Evolutionary conservation across 2,329 filamentous ascomycete genomes (phyloP), one percentile per base, ranked within the genome.

Genomic region (Aspergillus fructus): DNA sequence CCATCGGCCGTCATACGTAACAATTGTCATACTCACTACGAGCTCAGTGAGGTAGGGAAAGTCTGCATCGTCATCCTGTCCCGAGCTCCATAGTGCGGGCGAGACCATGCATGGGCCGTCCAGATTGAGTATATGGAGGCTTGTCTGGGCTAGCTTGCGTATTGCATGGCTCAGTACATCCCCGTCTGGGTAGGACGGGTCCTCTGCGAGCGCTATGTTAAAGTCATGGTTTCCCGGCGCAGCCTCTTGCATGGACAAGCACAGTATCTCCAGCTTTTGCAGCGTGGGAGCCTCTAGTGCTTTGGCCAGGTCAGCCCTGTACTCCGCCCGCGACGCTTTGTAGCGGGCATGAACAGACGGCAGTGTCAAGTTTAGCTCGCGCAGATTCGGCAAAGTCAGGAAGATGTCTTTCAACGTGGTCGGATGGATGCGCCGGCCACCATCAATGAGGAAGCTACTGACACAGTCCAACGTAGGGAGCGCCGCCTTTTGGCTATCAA

Each of bases 1-100:
- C 51, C 51, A 54, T 3, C 43, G 51, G 37, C 42, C 51, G 34
- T 54, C 51, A 15, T 54, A 54, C n/a, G 51, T 54, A 15, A 24
- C 15, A 3, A 24, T 17, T 2, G 43, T 12, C 6, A 48, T 40
- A 2, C 15, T 8, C 8, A 48, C 21, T 2, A n/a, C 30, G 3
- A 47, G 3, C 1, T 11, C 40, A 12, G 8, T 4, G 1, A 54
- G n/a, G 19, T 40, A 24, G 1, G 43, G 43, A 23, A 54, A 54
- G 5, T 6, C 17, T 17, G 13, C 3, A 17, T 48, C 15, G 4
- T 13, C n/a, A 2, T 2, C 1, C 17, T 19, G 17, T 19, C 17
- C 17, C 17, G 17, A 19, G 3, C 21, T 34, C 42, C 43, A 54
- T 4, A 54, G 17, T 3, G 51, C 42, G 3, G 43, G 34, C 4